Conservation (phyloP, 1,284 basidiomycete species). For the Rhodofomes roseus region DNA sequence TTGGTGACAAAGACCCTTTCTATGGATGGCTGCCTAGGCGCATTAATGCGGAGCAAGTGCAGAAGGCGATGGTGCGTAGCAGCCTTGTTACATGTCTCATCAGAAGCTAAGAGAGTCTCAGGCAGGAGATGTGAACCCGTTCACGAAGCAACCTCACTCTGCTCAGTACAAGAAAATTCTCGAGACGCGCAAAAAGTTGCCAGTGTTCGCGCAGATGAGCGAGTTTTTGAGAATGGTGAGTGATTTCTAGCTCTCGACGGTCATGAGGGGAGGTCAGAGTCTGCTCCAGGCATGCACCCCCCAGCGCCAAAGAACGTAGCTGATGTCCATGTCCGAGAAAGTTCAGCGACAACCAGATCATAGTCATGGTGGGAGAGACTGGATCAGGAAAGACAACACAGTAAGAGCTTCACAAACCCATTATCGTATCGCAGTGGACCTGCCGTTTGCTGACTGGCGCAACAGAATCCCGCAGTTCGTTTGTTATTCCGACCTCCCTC, state of each 20-base stretch:
- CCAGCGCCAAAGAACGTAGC: conserved; percentile 22
- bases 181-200: conserved; percentile 81
- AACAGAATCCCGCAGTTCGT: conserved; percentile 89
- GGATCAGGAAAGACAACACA: conserved; percentile 99
- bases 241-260: conserved; percentile 17
- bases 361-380: conserved; percentile 97
- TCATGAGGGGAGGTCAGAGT: conserved; percentile 35
- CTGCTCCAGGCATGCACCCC: conserved; percentile 23
- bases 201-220: conserved; percentile 92
- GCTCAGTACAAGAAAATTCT: conserved; percentile 86
- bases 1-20: conserved; percentile 36
- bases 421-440: conserved; percentile 11
- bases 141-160: conserved; percentile 78
- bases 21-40: conserved; percentile 58
- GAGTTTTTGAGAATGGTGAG: conserved; percentile 84
- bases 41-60: conserved; percentile 33
- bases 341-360: conserved; percentile 87
- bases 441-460: neutral
- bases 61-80: conserved; percentile 39
- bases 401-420: conserved; percentile 38
- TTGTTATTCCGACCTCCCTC: conserved; percentile 89
- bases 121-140: conserved; percentile 87
- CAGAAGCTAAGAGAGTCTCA: conserved; percentile 25
- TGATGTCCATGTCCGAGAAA: conserved; percentile 36
- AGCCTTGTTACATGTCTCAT: no score